Percentiles rank a stretch among this genome's conserved stretches.
Evolutionary conservation across 257 asterid species (phyloP).

Genomic region (Solanum sejunctum): DNA sequence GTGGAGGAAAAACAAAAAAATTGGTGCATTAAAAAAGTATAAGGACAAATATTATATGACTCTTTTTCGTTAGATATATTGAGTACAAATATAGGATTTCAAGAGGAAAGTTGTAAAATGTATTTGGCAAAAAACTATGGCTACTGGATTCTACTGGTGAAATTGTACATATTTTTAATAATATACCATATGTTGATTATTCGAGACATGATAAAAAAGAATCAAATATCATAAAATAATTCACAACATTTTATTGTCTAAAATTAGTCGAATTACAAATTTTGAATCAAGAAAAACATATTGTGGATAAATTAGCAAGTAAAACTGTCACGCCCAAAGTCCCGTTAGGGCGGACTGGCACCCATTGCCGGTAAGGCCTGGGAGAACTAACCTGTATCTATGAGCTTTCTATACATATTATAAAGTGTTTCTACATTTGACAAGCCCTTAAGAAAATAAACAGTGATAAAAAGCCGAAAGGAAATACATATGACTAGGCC

Average conservation of each 20-base stretch:
- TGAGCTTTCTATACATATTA: too few species aligned
- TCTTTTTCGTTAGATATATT: background rate
- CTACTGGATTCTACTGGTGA: background rate
- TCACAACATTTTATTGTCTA: background rate
- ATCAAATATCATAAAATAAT: background rate
- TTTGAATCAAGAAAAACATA: background rate
- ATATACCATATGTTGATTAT: background rate
- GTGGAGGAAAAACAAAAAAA: background rate
- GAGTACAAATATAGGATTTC: background rate
- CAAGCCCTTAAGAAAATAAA: too few species aligned
- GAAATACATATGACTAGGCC: too few species aligned
- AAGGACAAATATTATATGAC: background rate
- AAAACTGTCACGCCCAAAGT: too few species aligned
- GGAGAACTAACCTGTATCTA: too few species aligned
- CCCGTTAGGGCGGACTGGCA: too few species aligned
- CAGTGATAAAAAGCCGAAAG: too few species aligned
- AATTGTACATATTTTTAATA: background rate
- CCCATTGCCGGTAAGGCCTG: too few species aligned
- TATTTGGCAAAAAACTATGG: background rate
- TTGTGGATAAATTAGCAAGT: background rate
- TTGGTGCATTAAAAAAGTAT: background rate
- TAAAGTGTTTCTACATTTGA: too few species aligned
- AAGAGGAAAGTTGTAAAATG: background rate
- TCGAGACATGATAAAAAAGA: background rate
- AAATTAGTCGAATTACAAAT: background rate